Evolutionary conservation across 192 early-diverging fungal genomes (phyloP).

Genomic region (Coemansia aciculifera): DNA sequence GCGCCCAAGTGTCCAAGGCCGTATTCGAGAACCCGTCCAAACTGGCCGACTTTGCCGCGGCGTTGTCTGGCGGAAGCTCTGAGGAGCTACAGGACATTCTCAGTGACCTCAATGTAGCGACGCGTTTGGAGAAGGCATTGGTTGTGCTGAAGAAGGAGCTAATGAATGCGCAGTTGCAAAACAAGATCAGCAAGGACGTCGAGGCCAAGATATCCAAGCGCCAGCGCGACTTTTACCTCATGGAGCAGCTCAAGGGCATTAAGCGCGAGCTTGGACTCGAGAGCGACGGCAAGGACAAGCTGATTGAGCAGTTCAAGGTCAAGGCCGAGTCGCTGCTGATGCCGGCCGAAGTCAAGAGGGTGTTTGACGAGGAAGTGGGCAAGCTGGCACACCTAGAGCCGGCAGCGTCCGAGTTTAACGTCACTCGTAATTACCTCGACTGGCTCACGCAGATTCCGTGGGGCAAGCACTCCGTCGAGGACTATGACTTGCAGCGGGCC

Average conservation of each 20-base stretch:
- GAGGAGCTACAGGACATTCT: constrained; percentile 90
- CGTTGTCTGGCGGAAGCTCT: constrained; percentile 91
- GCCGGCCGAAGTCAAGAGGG: constrained; percentile 88
- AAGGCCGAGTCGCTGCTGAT: constrained; percentile 81
- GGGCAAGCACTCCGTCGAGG: constrained; percentile 88
- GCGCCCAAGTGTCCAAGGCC: constrained; percentile 92
- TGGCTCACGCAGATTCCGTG: constrained; percentile 98
- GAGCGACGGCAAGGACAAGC: constrained; percentile 96
- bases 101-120: constrained; percentile 84
- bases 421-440: constrained; percentile 98
- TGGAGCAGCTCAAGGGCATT: constrained; percentile 99
- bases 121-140: constrained; percentile 88
- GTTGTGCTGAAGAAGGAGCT: constrained; percentile 96
- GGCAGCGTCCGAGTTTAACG: constrained; percentile 96
- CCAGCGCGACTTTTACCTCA: constrained; percentile 98
- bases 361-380: constrained; percentile 96
- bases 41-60: constrained; percentile 96
- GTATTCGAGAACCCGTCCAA: constrained; percentile 94
- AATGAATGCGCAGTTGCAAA: constrained; percentile 95
- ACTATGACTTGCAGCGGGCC: constrained; percentile 90
- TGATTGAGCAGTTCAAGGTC: constrained; percentile 91
- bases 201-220: constrained; percentile 96
- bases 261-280: constrained; percentile 99
- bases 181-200: constrained; percentile 96
- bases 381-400: constrained; percentile 94